Percentiles rank a stretch among this genome's conserved stretches.
These are phyloP conservation scores for Penicillium sp. DNA, from an alignment of 2,329 filamentous ascomycete species.

Conservation along the genomic window DNA sequence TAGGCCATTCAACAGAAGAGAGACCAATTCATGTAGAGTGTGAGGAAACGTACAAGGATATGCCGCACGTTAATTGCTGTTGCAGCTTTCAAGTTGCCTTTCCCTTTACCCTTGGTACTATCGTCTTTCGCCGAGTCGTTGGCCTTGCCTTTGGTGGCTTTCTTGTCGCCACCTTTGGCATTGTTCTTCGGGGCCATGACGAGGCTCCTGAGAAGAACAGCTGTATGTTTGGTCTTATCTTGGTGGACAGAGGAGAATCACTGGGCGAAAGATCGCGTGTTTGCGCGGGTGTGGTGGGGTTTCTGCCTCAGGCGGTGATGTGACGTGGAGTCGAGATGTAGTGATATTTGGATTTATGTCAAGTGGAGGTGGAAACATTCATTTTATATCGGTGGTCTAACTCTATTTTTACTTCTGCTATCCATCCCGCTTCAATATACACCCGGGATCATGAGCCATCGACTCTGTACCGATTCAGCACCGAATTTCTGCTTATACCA, in stretches of 20 bases:
- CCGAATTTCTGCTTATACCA: slow-evolving; percentile 81
- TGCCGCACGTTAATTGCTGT: slow-evolving; percentile 61
- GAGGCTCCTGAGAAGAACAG: neutral
- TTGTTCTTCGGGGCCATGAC: slow-evolving; percentile 43
- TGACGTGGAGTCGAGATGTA: no score
- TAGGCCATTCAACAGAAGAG: neutral
- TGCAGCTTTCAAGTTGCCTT: slow-evolving; percentile 50
- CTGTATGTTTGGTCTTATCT: neutral
- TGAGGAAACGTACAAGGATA: slow-evolving; percentile 47
- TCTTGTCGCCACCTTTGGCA: slow-evolving; percentile 31
- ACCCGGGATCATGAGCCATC: slow-evolving; percentile 69
- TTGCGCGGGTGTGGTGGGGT: slow-evolving; percentile 10
- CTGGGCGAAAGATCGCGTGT: slow-evolving; percentile 3
- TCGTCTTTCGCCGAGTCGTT: slow-evolving; percentile 29
- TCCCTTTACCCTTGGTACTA: slow-evolving; percentile 30
- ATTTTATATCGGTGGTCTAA: no score
- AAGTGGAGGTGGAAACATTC: no score
- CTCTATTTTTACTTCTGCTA: no score
- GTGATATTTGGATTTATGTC: neutral
- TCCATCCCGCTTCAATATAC: slow-evolving; percentile 26
- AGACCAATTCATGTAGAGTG: no score
- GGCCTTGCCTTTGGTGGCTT: slow-evolving; percentile 27
- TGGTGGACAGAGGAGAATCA: no score
- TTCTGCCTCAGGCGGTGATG: slow-evolving; percentile 5
- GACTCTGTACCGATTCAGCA: slow-evolving; percentile 52